These are phyloP conservation scores for Talaromyces sp. DNA, from an alignment of 2,329 filamentous ascomycete genomes.

Conservation along the genomic window DNA sequence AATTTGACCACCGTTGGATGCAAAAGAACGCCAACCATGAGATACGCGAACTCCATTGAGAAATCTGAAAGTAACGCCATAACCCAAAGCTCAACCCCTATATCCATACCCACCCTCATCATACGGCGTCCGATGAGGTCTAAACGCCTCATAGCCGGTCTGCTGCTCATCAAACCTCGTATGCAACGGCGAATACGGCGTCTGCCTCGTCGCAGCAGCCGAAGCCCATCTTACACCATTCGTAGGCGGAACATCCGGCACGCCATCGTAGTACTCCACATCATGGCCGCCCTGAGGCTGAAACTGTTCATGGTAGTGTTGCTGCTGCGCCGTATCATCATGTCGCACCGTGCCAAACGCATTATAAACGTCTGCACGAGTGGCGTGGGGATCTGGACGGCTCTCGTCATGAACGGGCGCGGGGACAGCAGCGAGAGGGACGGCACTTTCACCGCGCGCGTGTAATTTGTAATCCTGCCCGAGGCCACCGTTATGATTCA, in stretches of 20 bases:
- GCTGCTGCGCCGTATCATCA: slow-evolving; percentile 9
- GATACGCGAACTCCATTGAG: not conserved
- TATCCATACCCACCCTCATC: slow-evolving; percentile 14
- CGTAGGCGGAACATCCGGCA: slow-evolving; percentile 23
- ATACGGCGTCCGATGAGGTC: slow-evolving; percentile 10
- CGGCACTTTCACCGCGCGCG: slow-evolving; percentile 23
- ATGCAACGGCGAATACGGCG: slow-evolving; percentile 19
- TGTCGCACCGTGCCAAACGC: slow-evolving; percentile 19
- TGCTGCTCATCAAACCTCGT: slow-evolving; percentile 22
- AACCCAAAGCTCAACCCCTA: not conserved
- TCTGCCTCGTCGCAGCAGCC: slow-evolving; percentile 14
- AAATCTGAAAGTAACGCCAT: not conserved
- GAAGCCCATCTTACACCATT: slow-evolving; percentile 20
- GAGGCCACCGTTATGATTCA: slow-evolving; percentile 21
- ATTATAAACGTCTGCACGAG: slow-evolving; percentile 16
- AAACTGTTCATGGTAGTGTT: slow-evolving; percentile 18
- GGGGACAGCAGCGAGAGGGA: slow-evolving; percentile 14
- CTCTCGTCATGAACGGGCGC: not conserved
- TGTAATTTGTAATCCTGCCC: slow-evolving; percentile 36
- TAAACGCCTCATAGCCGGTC: slow-evolving; percentile 14
- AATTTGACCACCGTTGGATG: not conserved
- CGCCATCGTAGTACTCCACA: slow-evolving; percentile 28
- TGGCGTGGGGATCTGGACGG: not conserved
- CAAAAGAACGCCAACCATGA: slow-evolving; percentile 2
- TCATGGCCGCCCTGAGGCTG: not conserved